Percentiles rank a stretch among this genome's conserved stretches.
phyloP scores from a whole-genome alignment of 164 flowering plant genomes.

The Stephania cephalantha region DNA sequence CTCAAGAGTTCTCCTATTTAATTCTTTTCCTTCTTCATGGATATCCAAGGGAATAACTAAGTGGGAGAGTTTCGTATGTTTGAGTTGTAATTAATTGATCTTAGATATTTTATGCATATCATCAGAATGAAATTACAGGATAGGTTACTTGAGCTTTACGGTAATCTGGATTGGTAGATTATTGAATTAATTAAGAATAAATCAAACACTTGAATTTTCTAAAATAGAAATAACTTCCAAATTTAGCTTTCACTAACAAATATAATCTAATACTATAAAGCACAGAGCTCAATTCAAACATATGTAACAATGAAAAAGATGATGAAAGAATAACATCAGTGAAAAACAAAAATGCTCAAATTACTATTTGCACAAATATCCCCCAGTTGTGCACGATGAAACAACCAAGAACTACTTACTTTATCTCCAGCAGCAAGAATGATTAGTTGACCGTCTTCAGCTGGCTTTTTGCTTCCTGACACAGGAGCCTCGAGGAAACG shows the following conservation, averaged over 20 bases:
- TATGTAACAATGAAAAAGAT: not conserved
- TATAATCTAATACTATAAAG: not conserved
- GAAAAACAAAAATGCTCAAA: not conserved
- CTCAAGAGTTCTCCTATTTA: too few species aligned
- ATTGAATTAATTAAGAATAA: too few species aligned
- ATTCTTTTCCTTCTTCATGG: too few species aligned
- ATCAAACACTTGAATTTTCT: not conserved
- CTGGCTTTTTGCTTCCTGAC: slow-evolving; percentile 98
- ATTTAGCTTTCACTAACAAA: not conserved
- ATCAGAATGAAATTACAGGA: too few species aligned
- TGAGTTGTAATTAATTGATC: too few species aligned
- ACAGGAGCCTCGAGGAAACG: slow-evolving; percentile 94
- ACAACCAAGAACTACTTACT: slow-evolving; percentile 29
- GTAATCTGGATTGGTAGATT: too few species aligned
- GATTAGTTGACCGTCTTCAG: slow-evolving; percentile 96
- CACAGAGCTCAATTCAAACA: too few species aligned
- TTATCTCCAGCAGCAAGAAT: slow-evolving; percentile 96
- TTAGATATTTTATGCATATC: too few species aligned
- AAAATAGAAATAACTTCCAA: not conserved
- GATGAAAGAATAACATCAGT: not conserved
- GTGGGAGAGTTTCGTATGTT: too few species aligned
- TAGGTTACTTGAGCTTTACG: too few species aligned
- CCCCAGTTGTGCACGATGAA: not conserved
- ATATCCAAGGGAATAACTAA: too few species aligned
- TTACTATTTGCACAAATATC: not conserved